A percentile compares a stretch with the other conserved stretches of the same genome.
These are phyloP conservation scores for Falciphora oryzae DNA, from an alignment of 2,329 filamentous ascomycete genomes.

Conservation along the genomic window DNA sequence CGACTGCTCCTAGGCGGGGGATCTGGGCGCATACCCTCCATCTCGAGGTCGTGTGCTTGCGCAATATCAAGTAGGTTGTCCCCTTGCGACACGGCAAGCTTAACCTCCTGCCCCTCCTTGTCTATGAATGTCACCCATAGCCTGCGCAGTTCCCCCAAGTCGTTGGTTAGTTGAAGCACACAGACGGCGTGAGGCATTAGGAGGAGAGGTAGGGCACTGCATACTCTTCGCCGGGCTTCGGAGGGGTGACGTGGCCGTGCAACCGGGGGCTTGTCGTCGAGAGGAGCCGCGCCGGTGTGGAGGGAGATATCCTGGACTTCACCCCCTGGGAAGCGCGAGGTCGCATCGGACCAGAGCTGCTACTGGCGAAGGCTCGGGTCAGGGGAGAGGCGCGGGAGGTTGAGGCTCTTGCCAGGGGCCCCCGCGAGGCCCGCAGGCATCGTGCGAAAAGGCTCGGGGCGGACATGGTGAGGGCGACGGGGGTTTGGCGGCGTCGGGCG, in stretches of 20 bases:
- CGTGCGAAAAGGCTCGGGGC: constrained; percentile 8
- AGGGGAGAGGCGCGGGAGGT: neutral
- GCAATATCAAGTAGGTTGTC: constrained; percentile 95
- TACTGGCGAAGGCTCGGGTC: constrained; percentile 1
- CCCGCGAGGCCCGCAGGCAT: constrained; percentile 3
- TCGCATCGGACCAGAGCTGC: neutral
- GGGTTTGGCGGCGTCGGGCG: neutral
- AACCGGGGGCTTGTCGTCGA: constrained; percentile 52
- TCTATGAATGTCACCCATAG: constrained; percentile 89
- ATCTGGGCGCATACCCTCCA: constrained; percentile 61
- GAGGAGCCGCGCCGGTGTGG: constrained; percentile 38
- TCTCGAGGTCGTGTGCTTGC: constrained; percentile 89
- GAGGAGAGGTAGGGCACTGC: neutral
- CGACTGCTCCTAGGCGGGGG: no score
- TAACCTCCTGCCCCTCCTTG: constrained; percentile 73
- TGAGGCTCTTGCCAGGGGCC: constrained; percentile 1
- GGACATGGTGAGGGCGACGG: constrained; percentile 3
- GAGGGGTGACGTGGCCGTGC: constrained; percentile 78
- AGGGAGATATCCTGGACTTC: neutral
- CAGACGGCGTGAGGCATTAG: neutral
- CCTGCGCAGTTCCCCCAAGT: constrained; percentile 36
- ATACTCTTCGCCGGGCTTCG: constrained; percentile 88
- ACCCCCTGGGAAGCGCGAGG: neutral
- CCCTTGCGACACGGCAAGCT: constrained; percentile 74
- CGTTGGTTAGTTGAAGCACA: neutral